phyloP scores from a whole-genome alignment of 148 eudicot genomes.

The Gaultheria prostrata region DNA sequence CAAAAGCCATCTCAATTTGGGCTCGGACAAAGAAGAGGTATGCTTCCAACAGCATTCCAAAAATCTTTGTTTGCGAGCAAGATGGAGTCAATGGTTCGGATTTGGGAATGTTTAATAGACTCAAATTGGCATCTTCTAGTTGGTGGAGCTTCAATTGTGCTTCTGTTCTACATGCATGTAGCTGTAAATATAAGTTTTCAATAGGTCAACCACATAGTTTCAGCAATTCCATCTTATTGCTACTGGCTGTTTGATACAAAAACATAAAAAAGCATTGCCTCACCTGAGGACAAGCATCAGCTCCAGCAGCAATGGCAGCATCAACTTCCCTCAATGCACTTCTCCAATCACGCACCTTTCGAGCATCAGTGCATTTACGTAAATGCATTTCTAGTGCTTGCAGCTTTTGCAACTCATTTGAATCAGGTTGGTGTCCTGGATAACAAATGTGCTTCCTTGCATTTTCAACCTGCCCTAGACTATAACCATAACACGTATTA shows the following conservation, averaged over 20 bases:
- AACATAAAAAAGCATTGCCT: background rate
- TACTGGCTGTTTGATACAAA: background rate
- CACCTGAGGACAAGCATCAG: slow-evolving; percentile 79
- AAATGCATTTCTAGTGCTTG: slow-evolving; percentile 58
- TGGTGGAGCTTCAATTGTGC: slow-evolving; percentile 77
- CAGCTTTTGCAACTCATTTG: slow-evolving; percentile 53
- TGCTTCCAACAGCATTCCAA: slow-evolving; percentile 85
- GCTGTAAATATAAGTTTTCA: slow-evolving; percentile 41
- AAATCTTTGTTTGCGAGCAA: slow-evolving; percentile 55
- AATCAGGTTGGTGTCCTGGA: slow-evolving; percentile 54
- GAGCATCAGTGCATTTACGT: slow-evolving; percentile 53
- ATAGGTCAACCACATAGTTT: slow-evolving; percentile 11
- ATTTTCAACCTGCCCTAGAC: slow-evolving; percentile 83
- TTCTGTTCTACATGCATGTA: slow-evolving; percentile 75
- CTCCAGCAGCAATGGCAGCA: slow-evolving; percentile 77
- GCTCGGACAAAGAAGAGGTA: slow-evolving; percentile 69
- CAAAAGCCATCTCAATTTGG: slow-evolving; percentile 78
- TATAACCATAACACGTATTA: slow-evolving; percentile 38
- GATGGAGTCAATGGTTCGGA: slow-evolving; percentile 39
- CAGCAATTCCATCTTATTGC: background rate
- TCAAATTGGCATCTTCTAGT: slow-evolving; percentile 55
- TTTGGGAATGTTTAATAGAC: slow-evolving; percentile 44
- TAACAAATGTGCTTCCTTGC: slow-evolving; percentile 66
- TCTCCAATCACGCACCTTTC: slow-evolving; percentile 71
- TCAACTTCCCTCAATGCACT: slow-evolving; percentile 62